Percentiles rank a stretch among this genome's conserved stretches.
Conservation (phyloP, 179 eudicot genomes). For the Kewa caespitosa region DNA sequence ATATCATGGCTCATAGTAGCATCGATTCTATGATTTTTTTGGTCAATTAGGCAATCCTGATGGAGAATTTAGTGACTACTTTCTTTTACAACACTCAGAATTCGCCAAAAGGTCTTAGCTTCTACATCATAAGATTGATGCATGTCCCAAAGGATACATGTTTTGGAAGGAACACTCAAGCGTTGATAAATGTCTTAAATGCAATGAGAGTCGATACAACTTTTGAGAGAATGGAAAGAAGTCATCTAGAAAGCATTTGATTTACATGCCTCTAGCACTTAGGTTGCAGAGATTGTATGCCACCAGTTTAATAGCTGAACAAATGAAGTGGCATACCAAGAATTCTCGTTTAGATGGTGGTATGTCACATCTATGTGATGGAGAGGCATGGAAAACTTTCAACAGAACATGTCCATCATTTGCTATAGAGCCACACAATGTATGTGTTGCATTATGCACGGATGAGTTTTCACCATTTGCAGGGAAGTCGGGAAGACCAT, state of each 20-base stretch:
- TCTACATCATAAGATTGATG: constrained; percentile 2
- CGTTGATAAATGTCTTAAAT: background rate
- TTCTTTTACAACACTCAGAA: constrained; percentile 8
- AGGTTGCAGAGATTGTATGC: background rate
- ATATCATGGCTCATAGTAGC: background rate
- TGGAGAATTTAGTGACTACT: background rate
- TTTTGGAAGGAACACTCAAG: background rate
- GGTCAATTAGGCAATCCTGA: background rate
- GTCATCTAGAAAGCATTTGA: background rate
- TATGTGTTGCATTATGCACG: background rate
- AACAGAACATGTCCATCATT: background rate
- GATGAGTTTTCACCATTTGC: background rate
- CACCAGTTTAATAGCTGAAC: background rate
- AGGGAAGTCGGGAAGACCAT: background rate
- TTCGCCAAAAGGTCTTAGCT: constrained; percentile 9
- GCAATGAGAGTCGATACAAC: background rate
- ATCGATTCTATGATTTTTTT: background rate
- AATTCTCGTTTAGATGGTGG: background rate
- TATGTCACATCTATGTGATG: background rate
- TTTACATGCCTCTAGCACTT: too few relatives aligned
- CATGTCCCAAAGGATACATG: constrained; percentile 13
- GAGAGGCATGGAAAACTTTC: background rate
- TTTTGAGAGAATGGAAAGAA: background rate
- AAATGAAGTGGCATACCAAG: background rate
- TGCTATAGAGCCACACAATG: background rate